Base-by-base conservation (phyloP, 2,329 filamentous ascomycete genomes). In the Fusarium pilosicola region DNA sequence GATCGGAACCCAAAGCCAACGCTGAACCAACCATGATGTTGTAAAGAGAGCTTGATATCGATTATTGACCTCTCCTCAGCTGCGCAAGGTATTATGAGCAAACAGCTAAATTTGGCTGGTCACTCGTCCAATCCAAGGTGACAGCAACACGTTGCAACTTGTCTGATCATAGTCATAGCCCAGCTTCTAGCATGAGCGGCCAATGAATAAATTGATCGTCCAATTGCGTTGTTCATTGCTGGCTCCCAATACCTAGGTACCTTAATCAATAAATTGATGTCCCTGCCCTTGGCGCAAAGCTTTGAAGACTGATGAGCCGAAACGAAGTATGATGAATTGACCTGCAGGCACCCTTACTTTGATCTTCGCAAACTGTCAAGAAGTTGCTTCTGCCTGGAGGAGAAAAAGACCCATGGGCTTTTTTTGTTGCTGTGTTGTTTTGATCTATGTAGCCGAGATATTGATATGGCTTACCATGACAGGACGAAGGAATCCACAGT, bases 1-100 rank as follows among this genome's bases (percentile, higher is more conserved):
- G 64, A 68, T 57, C 17, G 60, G 48, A 59, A 45, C 38, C 52
- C 39, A 63, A 51, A 46, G 38, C 34, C 51, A 49, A 54, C n/a
- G 52, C 32, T 39, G 54, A 39, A 60, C 66, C 67, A 75, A 74
- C 72, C 68, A 68, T 55, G 41, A n/a, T 56, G 46, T 45, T 51
- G 28, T 13, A 45, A 54, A 28, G 42, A 71, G 42, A 34, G 55
- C 36, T 49, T 38, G n/a, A 46, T 45, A 32, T 65, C 30, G 26
- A 42, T 36, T 60, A 57, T 59, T 42, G 55, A 49, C 39, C 57
- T 55, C 52, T 60, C 26, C 54, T 70, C 71, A 74, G 72, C 72
- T 70, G 60, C 41, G 26, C 68, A 65, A 62, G 59, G 71, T 70
- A 46, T 61, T 44, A 45, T 15, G 20, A 41, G 24, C 30, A 28